These are phyloP conservation scores for Ophiocordyceps australis DNA, from an alignment of 2,329 filamentous ascomycete species.

Conservation along the genomic window DNA sequence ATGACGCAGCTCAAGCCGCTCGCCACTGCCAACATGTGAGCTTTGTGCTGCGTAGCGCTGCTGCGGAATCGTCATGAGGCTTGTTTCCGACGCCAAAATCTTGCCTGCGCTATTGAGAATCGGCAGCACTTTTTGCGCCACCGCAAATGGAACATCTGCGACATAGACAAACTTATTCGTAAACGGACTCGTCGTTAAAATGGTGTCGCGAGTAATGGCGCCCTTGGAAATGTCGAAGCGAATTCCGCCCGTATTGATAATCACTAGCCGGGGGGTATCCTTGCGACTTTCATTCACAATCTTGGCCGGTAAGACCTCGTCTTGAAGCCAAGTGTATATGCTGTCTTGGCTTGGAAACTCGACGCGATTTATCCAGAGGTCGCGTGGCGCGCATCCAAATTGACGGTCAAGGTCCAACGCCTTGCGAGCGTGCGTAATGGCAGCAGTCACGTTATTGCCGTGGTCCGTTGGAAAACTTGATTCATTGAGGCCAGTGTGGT, in stretches of 20 bases:
- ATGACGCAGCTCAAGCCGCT: slow-evolving; percentile 14
- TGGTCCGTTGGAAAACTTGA: slow-evolving; percentile 58
- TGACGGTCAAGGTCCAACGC: slow-evolving; percentile 52
- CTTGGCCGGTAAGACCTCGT: slow-evolving; percentile 53
- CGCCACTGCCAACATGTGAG: no score
- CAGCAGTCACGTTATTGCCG: slow-evolving; percentile 51
- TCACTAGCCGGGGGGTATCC: slow-evolving; percentile 47
- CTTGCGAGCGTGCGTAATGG: slow-evolving; percentile 53
- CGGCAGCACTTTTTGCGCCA: slow-evolving; percentile 50
- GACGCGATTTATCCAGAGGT: slow-evolving; percentile 66
- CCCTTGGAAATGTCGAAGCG: slow-evolving; percentile 94
- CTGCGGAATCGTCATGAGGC: slow-evolving; percentile 32
- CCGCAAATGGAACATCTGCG: slow-evolving; percentile 61
- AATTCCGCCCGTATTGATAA: slow-evolving; percentile 80
- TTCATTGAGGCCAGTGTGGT: slow-evolving; percentile 59
- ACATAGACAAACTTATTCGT: slow-evolving; percentile 60
- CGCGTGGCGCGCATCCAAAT: slow-evolving; percentile 68
- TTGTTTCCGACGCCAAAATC: slow-evolving; percentile 15
- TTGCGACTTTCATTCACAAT: slow-evolving; percentile 38
- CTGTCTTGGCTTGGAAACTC: slow-evolving; percentile 57
- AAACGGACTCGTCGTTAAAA: slow-evolving; percentile 79
- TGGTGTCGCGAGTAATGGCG: slow-evolving; percentile 72
- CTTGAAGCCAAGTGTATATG: slow-evolving; percentile 67
- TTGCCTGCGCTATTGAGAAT: slow-evolving; percentile 34
- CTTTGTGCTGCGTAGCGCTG: slow-evolving; percentile 10